These are phyloP conservation scores for Kazachstania kunashirensis DNA, from an alignment of 805 yeast genomes.

Conservation along the genomic window DNA sequence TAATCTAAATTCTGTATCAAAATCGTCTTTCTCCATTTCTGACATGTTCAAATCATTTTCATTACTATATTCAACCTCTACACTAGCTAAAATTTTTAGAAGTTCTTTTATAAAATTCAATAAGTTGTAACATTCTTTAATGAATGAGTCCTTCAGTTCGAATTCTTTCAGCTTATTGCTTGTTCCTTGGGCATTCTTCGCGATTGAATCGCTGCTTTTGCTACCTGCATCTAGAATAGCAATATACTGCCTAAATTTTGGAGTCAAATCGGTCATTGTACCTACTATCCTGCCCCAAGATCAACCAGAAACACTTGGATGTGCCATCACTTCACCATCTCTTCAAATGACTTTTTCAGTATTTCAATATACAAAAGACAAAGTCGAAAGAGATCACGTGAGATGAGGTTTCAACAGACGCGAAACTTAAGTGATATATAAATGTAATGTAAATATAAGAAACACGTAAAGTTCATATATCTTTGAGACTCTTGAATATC, in stretches of 20 bases:
- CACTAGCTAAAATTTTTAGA: slow-evolving; percentile 16
- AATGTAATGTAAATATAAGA: background rate
- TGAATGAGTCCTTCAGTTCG: slow-evolving; percentile 21
- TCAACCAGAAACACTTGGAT: too few species aligned
- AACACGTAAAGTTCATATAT: slow-evolving; percentile 2
- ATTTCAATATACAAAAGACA: too few species aligned
- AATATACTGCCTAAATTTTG: slow-evolving; percentile 22
- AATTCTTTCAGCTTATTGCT: background rate
- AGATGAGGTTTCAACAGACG: too few species aligned
- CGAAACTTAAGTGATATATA: too few species aligned
- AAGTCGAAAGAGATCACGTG: too few species aligned
- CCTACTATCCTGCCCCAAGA: too few species aligned
- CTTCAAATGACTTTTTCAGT: too few species aligned
- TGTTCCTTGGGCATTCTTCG: background rate
- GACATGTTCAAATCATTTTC: slow-evolving; percentile 25
- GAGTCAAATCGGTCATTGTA: slow-evolving; percentile 25
- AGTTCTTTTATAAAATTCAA: slow-evolving; percentile 25
- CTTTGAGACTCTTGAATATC: too few species aligned
- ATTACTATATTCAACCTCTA: slow-evolving; percentile 24
- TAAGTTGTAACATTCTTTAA: slow-evolving; percentile 24
- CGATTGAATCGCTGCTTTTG: background rate
- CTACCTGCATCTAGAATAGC: slow-evolving; percentile 18
- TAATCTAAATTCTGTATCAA: slow-evolving; percentile 46
- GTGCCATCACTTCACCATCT: too few species aligned
- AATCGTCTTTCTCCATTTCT: slow-evolving; percentile 41